A percentile compares a stretch with the other conserved stretches of the same genome.
Conservation (phyloP, 2,329 filamentous ascomycete species). For the Sordariomycetes sp. region DNA sequence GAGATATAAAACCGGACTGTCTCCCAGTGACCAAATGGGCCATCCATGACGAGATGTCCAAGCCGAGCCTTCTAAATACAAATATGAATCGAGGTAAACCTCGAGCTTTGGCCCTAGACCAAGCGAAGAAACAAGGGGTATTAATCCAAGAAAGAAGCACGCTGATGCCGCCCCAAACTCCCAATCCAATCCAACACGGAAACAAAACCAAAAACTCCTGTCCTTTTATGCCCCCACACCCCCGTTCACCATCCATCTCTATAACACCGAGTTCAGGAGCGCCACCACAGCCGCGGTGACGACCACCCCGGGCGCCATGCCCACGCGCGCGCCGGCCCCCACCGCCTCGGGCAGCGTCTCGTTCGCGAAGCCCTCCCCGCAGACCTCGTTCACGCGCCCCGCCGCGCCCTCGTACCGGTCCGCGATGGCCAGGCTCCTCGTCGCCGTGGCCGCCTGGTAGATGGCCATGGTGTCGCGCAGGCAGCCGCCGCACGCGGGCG, state of each 20-base stretch:
- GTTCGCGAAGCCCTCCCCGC: slow-evolving; percentile 48
- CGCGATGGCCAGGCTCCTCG: slow-evolving; percentile 55
- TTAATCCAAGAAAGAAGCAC: not conserved
- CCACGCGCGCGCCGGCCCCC: slow-evolving; percentile 10
- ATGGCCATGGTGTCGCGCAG: slow-evolving; percentile 72
- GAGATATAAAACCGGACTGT: too few species aligned
- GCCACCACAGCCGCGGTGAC: slow-evolving; percentile 2
- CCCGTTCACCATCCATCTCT: not conserved
- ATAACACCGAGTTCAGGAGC: not conserved
- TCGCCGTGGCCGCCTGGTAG: slow-evolving; percentile 58
- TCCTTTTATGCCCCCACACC: too few species aligned
- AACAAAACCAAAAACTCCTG: not conserved
- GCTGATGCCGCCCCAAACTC: not conserved
- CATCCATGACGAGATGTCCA: too few species aligned
- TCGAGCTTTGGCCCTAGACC: too few species aligned
- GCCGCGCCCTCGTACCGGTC: slow-evolving; percentile 63
- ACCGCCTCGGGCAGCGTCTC: slow-evolving; percentile 32
- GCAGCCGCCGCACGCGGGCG: slow-evolving; percentile 69
- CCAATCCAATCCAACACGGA: not conserved
- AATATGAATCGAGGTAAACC: too few species aligned
- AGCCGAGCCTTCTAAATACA: too few species aligned
- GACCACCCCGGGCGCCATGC: slow-evolving; percentile 7
- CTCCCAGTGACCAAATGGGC: not conserved
- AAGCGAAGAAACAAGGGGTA: not conserved
- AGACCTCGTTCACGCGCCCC: slow-evolving; percentile 57